These are phyloP conservation scores for Trichosporon sp. DNA, from an alignment of 1,284 basidiomycete species.

Conservation along the genomic window DNA sequence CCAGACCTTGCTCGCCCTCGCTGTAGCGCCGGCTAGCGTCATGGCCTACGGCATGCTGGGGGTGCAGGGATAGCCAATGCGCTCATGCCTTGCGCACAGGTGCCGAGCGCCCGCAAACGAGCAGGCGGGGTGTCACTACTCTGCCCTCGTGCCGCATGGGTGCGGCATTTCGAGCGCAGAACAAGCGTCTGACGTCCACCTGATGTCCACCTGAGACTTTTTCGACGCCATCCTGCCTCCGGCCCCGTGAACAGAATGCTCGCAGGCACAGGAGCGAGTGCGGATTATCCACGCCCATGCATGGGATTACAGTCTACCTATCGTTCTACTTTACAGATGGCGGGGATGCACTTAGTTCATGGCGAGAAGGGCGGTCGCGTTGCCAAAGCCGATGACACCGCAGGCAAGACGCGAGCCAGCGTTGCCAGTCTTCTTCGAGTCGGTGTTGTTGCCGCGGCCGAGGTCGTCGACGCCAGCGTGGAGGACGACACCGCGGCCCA, in stretches of 20 bases:
- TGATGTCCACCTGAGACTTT: neutral
- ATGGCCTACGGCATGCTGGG: neutral
- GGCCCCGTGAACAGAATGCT: neutral
- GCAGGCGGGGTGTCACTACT: neutral
- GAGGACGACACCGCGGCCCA: conserved; percentile 16
- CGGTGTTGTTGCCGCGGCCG: conserved; percentile 11
- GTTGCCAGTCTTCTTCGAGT: conserved; percentile 18
- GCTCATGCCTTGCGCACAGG: neutral
- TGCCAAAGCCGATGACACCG: conserved; percentile 11
- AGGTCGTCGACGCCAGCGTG: conserved; percentile 19
- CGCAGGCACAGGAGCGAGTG: neutral
- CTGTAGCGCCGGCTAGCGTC: neutral
- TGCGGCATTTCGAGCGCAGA: neutral
- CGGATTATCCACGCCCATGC: neutral
- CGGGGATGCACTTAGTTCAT: neutral
- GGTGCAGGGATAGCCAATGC: neutral
- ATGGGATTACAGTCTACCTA: neutral
- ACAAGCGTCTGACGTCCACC: neutral
- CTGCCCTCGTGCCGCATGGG: neutral
- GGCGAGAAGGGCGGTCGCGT: neutral
- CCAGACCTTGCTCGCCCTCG: neutral
- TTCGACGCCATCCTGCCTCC: neutral
- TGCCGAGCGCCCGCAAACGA: too few species aligned
- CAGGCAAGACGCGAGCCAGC: conserved; percentile 19
- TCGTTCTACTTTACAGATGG: neutral